Evolutionary conservation across 129 eudicot species (phyloP).

Genomic region (Apium graveolens): DNA sequence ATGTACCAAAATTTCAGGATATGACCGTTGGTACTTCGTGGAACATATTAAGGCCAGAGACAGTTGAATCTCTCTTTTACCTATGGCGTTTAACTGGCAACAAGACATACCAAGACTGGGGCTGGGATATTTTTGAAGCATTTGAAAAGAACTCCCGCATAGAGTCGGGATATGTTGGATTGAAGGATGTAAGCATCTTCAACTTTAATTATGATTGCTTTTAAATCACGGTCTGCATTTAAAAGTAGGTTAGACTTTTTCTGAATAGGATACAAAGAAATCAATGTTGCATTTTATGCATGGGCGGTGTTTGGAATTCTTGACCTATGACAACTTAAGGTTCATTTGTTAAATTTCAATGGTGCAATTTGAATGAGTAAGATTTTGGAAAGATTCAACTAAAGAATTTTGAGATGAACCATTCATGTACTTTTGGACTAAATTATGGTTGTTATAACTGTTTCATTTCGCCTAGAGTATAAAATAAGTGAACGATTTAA

Average conservation of each 20-base stretch:
- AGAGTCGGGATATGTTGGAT: slow-evolving; percentile 96
- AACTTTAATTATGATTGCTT: background rate
- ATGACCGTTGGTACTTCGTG: slow-evolving; percentile 99
- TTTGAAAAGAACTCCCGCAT: slow-evolving; percentile 90
- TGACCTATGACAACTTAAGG: background rate
- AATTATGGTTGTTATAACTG: background rate
- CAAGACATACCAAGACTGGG: slow-evolving; percentile 98
- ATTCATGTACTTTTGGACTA: background rate
- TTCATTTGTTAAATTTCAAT: background rate
- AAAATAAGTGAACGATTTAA: background rate
- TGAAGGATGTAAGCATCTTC: slow-evolving; percentile 86
- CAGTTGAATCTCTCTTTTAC: slow-evolving; percentile 92
- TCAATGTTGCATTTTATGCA: background rate
- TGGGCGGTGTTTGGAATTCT: background rate
- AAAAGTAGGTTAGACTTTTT: background rate
- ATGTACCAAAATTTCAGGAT: slow-evolving; percentile 45
- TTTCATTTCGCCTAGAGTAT: background rate
- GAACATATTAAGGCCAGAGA: slow-evolving; percentile 99
- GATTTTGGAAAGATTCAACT: background rate
- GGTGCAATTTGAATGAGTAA: background rate
- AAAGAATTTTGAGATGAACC: background rate
- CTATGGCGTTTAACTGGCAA: slow-evolving; percentile 97
- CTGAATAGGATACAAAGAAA: background rate
- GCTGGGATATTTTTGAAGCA: slow-evolving; percentile 98
- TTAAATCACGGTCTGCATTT: background rate